A percentile compares a stretch with the other conserved stretches of the same genome.
Evolutionary conservation across 176 grass and related monocot species (phyloP).

Genomic region (Zoysia japonica): DNA sequence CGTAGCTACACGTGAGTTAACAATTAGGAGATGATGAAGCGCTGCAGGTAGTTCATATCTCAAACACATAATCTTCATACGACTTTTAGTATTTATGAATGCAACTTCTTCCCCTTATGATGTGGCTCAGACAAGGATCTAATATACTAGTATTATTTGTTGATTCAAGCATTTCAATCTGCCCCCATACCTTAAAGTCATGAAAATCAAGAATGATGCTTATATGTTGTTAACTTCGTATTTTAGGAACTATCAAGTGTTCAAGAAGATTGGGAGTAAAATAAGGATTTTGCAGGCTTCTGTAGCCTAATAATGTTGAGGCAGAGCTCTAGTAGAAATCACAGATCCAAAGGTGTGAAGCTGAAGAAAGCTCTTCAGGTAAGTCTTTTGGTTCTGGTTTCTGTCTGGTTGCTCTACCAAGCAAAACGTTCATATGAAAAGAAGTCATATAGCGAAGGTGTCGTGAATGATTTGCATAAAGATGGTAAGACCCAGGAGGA

Average conservation of each 20-base stretch:
- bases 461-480: slow-evolving; percentile 34
- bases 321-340: slow-evolving; percentile 81
- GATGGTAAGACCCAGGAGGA: slow-evolving; percentile 47
- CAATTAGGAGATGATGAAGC: slow-evolving; percentile 1
- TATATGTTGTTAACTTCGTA: slow-evolving; percentile 19
- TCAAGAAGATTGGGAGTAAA: slow-evolving; percentile 5
- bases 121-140: background rate
- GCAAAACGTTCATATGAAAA: slow-evolving; percentile 78
- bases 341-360: slow-evolving; percentile 77
- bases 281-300: slow-evolving; percentile 12
- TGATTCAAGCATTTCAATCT: background rate
- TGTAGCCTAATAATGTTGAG: slow-evolving; percentile 67
- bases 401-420: slow-evolving; percentile 94
- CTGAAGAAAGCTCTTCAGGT: slow-evolving; percentile 87
- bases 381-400: slow-evolving; percentile 63
- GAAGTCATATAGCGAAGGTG: slow-evolving; percentile 52
- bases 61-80: slow-evolving; percentile 1
- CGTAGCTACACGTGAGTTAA: slow-evolving; percentile 15
- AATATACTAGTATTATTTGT: background rate
- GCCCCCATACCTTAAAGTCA: background rate
- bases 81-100: slow-evolving; percentile 3
- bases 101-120: background rate
- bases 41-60: slow-evolving; percentile 16
- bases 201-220: slow-evolving; percentile 4
- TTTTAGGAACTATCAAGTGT: slow-evolving; percentile 24